phyloP scores from a whole-genome alignment of 768 basidiomycete genomes.

The Paxillus rubicundulus region DNA sequence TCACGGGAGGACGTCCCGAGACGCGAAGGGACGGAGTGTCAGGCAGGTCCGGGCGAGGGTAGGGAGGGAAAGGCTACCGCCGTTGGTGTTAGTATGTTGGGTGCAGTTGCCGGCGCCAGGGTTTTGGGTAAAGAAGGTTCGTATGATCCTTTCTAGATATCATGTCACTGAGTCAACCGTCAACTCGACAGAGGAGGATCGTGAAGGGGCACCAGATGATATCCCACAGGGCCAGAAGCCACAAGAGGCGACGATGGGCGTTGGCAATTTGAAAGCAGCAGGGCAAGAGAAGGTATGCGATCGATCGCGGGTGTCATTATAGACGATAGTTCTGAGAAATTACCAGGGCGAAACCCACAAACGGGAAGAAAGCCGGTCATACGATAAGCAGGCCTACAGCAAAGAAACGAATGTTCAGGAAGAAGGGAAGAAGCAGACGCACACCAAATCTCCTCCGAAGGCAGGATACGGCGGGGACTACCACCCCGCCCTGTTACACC shows the following conservation, averaged over 20 bases:
- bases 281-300: background rate
- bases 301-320: background rate
- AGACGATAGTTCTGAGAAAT: background rate
- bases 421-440: constrained; percentile 1
- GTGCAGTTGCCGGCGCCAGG: background rate
- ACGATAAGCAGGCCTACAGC: background rate
- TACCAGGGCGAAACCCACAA: background rate
- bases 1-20: background rate
- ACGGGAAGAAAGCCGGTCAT: background rate
- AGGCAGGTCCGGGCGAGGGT: background rate
- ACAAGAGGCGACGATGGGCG: background rate
- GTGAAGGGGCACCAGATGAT: background rate
- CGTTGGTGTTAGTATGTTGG: background rate
- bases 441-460: background rate
- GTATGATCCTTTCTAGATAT: background rate
- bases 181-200: background rate
- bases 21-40: background rate
- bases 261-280: background rate
- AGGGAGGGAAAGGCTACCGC: background rate
- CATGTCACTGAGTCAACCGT: background rate
- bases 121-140: constrained; percentile 10
- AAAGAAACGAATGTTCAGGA: background rate
- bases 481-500: constrained; percentile 30
- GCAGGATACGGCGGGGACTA: constrained; percentile 18
- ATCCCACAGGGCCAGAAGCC: background rate